Conservation (phyloP, 2,329 filamentous ascomycete genomes). For the Apiospora marii region DNA sequence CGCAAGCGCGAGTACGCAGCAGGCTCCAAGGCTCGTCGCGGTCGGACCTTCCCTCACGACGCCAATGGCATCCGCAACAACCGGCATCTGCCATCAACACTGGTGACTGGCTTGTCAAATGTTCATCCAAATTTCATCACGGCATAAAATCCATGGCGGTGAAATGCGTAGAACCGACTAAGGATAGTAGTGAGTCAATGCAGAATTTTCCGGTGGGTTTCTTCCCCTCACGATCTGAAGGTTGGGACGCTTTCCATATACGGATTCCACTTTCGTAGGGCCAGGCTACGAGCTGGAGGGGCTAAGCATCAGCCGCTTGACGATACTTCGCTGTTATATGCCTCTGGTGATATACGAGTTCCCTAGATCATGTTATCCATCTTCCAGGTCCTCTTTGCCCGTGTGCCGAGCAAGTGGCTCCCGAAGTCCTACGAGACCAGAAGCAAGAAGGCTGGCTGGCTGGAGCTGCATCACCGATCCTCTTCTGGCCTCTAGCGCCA, state of each 20-base stretch:
- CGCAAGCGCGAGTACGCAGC: background rate
- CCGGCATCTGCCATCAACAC: background rate
- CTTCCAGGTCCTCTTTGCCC: background rate
- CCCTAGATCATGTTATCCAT: background rate
- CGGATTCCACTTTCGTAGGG: background rate
- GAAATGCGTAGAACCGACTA: background rate
- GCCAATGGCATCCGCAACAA: background rate
- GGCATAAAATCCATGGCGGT: background rate
- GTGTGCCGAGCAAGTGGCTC: background rate
- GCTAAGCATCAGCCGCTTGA: background rate
- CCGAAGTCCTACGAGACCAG: too few relatives aligned
- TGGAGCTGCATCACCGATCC: background rate
- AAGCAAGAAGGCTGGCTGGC: too few relatives aligned
- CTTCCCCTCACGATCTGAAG: constrained; percentile 1
- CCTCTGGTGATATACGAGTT: background rate
- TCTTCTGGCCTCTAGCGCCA: background rate
- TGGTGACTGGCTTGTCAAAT: background rate
- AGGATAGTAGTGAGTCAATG: constrained; percentile 1
- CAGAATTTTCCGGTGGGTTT: constrained; percentile 6
- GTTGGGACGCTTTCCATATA: background rate
- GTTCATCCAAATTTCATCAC: constrained; percentile 10
- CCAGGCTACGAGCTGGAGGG: background rate
- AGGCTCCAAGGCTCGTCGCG: background rate
- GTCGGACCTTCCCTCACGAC: background rate
- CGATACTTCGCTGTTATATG: background rate